A percentile compares a stretch with the other conserved stretches of the same genome.
phyloP scores from a whole-genome alignment of 2,329 filamentous ascomycete genomes.

The Aphanoascus verrucosus region DNA sequence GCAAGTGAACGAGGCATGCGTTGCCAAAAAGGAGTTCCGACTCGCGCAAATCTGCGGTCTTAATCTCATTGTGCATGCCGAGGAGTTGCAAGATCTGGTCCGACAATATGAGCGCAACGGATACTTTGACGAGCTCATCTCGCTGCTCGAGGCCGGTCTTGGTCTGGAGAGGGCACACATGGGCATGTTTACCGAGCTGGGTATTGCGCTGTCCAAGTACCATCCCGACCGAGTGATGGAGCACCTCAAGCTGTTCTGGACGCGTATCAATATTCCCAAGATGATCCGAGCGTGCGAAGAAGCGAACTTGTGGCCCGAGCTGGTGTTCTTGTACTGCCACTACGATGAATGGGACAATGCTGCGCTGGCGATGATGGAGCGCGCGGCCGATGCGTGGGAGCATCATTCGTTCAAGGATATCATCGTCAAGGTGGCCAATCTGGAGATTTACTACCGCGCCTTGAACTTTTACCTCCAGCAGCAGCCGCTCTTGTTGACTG shows the following conservation, averaged over 20 bases:
- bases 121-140: slow-evolving; percentile 97
- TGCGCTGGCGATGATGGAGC: slow-evolving; percentile 93
- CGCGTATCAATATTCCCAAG: slow-evolving; percentile 93
- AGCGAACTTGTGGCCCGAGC: slow-evolving; percentile 90
- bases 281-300: slow-evolving; percentile 89
- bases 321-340: slow-evolving; percentile 96
- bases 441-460: slow-evolving; percentile 97
- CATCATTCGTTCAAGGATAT: slow-evolving; percentile 99
- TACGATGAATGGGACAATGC: slow-evolving; percentile 99
- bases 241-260: slow-evolving; percentile 98
- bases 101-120: slow-evolving; percentile 95
- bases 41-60: slow-evolving; percentile 97
- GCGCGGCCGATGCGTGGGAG: slow-evolving; percentile 94
- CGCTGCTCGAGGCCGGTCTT: slow-evolving; percentile 84
- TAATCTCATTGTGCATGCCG: slow-evolving; percentile 93
- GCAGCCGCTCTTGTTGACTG: slow-evolving; percentile 90
- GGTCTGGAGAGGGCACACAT: slow-evolving; percentile 87
- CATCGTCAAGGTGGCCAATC: slow-evolving; percentile 89
- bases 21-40: slow-evolving; percentile 96
- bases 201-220: slow-evolving; percentile 86
- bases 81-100: slow-evolving; percentile 84
- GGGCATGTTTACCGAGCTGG: slow-evolving; percentile 92
- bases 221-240: slow-evolving; percentile 96
- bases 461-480: slow-evolving; percentile 97
- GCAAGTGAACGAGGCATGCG: slow-evolving; percentile 92